These are phyloP conservation scores for Euphorbia corollata DNA, from an alignment of 441 rosid species.

Conservation along the genomic window DNA sequence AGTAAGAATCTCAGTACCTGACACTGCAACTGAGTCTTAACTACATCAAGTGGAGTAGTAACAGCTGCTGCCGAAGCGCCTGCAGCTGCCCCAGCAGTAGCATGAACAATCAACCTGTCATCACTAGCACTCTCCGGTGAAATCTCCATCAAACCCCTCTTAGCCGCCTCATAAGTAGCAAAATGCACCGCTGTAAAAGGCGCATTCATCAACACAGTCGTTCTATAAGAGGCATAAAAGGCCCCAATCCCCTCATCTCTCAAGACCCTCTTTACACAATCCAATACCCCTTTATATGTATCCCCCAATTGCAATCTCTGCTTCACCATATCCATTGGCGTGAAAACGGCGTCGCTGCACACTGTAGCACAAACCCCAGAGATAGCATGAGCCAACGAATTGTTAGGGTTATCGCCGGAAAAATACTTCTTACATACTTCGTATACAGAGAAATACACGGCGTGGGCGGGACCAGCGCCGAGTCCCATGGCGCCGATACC, in stretches of 20 bases:
- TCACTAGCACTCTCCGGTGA: conserved; percentile 57
- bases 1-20: conserved; percentile 40
- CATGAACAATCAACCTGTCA: conserved; percentile 63
- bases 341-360: conserved; percentile 63
- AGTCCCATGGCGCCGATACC: conserved; percentile 61
- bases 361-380: conserved; percentile 57
- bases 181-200: conserved; percentile 84
- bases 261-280: conserved; percentile 54
- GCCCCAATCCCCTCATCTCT: conserved; percentile 63
- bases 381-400: conserved; percentile 37
- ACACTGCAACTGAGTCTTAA: conserved; percentile 85
- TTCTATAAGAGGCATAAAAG: conserved; percentile 70
- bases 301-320: conserved; percentile 58
- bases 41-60: conserved; percentile 84
- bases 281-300: conserved; percentile 65
- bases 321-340: conserved; percentile 89
- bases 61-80: conserved; percentile 69
- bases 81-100: conserved; percentile 85
- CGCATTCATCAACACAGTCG: conserved; percentile 81
- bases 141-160: conserved; percentile 57
- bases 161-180: conserved; percentile 68
- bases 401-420: conserved; percentile 34
- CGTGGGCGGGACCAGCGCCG: conserved; percentile 66
- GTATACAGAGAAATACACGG: conserved; percentile 53
- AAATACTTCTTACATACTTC: conserved; percentile 37